These are phyloP conservation scores for Lachnellula occidentalis DNA, from an alignment of 2,329 filamentous ascomycete genomes.

Conservation along the genomic window DNA sequence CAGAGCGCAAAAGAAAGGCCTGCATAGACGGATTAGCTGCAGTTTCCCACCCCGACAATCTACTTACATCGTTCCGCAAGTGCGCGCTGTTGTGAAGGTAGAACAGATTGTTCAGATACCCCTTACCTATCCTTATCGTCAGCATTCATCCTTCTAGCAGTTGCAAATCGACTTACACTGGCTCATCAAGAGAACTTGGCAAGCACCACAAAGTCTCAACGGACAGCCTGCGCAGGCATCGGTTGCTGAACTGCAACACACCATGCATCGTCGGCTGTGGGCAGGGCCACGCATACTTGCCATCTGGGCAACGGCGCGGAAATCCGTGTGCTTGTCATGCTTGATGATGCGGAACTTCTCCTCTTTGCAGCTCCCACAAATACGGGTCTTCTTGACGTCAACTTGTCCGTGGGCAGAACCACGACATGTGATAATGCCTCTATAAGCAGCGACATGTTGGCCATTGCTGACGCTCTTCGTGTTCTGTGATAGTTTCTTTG, in stretches of 20 bases:
- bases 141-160: neutral
- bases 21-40: neutral
- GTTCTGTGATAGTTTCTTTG: neutral
- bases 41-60: neutral
- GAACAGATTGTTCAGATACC: constrained; percentile 8
- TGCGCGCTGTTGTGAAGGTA: constrained; percentile 4
- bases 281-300: neutral
- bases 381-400: constrained; percentile 15
- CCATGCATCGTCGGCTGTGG: neutral
- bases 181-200: constrained; percentile 4
- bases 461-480: constrained; percentile 4
- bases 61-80: constrained; percentile 16
- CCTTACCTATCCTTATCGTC: constrained; percentile 7
- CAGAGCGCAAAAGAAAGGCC: constrained; percentile 3
- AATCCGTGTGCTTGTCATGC: neutral
- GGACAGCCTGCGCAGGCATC: constrained; percentile 10
- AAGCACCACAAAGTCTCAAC: constrained; percentile 12
- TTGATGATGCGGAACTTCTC: neutral
- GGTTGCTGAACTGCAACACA: constrained; percentile 4
- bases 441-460: neutral
- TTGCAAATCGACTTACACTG: constrained; percentile 4
- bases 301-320: neutral
- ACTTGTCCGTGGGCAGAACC: constrained; percentile 13
- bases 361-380: constrained; percentile 4
- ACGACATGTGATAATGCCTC: constrained; percentile 10